Evolutionary conservation across 352 stramenopile species (phyloP), one percentile per base, ranked within the genome.

Genomic region (Phytophthora litchii): DNA sequence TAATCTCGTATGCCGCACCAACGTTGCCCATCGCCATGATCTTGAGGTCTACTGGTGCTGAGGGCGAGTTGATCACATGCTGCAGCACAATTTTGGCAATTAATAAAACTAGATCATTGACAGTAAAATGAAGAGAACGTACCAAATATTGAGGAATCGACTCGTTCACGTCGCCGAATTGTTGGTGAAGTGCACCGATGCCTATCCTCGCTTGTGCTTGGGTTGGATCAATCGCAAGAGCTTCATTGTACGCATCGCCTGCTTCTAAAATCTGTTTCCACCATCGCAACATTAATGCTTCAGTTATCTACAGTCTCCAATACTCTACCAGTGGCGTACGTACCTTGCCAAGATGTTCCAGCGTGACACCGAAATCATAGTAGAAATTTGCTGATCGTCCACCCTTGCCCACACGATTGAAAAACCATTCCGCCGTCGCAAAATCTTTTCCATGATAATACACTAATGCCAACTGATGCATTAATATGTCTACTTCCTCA

Each of bases 181-280:
- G 65, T 25, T 92, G 81, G 31, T 92, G 76, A 16, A 91, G 55
- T 6, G 79, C 71, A 16, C 83, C 85, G 34, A 94, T 66, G 54
- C 91, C 91, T 20, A 91, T 62, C 55, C 74, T 78, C 27, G 81
- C 85, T 17, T 70, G 27, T 19, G 61, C 32, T 10, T 76, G 55
- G 2, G 47, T 56, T 14, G 62, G 63, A 14, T 80, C 53, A 4
- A 78, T 51, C 11, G 37, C 47, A 10, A 88, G 50, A 19, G 76
- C 78, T 11, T 53, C 37, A 32, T 80, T 76, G 61, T 80, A 88
- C 51, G 70, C 74, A 14, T 58, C 49, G n/a, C 58, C 68, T 14
- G 78, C 76, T 10, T 74, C 60, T 25, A 73, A n/a, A 29, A 86
- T 74, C 78, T 88, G 17, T 16, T 51, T 27, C 31, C 36, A 27